Base-by-base conservation (phyloP, 2,329 filamentous ascomycete species). In the Aotearoamyces nothofagi region DNA sequence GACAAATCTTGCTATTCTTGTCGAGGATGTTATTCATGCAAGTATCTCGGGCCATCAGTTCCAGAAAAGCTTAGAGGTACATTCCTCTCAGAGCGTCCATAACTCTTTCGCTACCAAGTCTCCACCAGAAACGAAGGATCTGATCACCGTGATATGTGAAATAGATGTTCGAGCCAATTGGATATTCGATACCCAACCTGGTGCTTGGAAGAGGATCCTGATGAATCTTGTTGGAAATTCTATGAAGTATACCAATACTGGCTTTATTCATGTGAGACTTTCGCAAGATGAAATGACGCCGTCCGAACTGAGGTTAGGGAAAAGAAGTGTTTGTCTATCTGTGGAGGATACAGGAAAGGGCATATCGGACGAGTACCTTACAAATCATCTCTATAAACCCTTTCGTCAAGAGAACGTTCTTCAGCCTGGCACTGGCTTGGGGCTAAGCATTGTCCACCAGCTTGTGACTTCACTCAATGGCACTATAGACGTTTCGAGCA, bases 151-250 rank as follows among this genome's bases (percentile, higher is more conserved):
- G 73, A 34, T 51, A 57, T 0, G 71, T n/a, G n/a, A n/a, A 33
- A 73, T 56, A 8, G 19, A 22, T 62, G 3, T 52, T 50, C 26
- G 51, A 15, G 32, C 53, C 31, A 33, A 53, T 3, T 75, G 69
- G 66, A 42, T 51, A 0, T 67, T 67, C 36, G 51, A 57, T 3
- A 60, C 62, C 2, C 59, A 71, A 20, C 58, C 63, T 0, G 69
- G 69, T 1, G 59, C 57, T 3, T 45, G 61, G 30, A 53, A 57
- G 25, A 32, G 43, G n/a, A 43, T 74, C 22, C 55, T 73, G 14
- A 70, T 71, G 62, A 74, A 75, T 27, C 41, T 74, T 1, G 63
- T 73, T 24, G 67, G 67, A 4, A 75, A 75, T 39, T 60, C 69
- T 0, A 52, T 74, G 34, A 75, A 75, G 39, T 75, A 72, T 33